Evolutionary conservation across 768 basidiomycete species (phyloP).

Genomic region (Leccinum fibrillosum): DNA sequence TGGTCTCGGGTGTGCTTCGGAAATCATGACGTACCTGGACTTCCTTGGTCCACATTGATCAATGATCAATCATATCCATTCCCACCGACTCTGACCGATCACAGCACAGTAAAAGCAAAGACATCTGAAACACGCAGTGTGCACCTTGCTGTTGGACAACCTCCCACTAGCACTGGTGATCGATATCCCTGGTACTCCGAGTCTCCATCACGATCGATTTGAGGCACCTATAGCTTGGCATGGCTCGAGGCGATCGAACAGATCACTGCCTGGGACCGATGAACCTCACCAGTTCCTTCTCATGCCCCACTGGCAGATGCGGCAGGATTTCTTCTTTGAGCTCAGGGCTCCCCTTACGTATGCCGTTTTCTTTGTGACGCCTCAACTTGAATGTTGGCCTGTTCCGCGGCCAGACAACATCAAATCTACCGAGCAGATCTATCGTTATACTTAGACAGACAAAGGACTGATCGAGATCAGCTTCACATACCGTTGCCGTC

Average conservation of each 20-base stretch:
- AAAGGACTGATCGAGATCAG: not conserved
- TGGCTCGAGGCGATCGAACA: not conserved
- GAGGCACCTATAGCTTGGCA: not conserved
- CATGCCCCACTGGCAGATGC: not conserved
- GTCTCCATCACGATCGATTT: not conserved
- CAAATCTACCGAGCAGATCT: no score
- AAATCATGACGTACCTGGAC: no score
- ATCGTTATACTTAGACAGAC: not conserved
- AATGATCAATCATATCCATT: no score
- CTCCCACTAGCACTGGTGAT: not conserved
- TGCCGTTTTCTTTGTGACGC: not conserved
- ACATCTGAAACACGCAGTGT: not conserved
- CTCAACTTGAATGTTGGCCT: not conserved
- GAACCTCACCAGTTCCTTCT: not conserved
- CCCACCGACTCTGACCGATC: no score
- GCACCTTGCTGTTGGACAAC: not conserved
- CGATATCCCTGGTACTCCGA: not conserved
- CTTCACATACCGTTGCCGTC: not conserved
- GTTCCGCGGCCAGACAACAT: no score
- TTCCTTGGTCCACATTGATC: no score
- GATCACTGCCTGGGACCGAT: not conserved
- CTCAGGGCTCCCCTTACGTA: not conserved
- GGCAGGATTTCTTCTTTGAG: not conserved
- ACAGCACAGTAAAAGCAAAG: not conserved
- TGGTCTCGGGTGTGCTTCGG: not conserved